phyloP scores from a whole-genome alignment of 2,329 filamentous ascomycete genomes.

The Cryphonectria carpinicola region DNA sequence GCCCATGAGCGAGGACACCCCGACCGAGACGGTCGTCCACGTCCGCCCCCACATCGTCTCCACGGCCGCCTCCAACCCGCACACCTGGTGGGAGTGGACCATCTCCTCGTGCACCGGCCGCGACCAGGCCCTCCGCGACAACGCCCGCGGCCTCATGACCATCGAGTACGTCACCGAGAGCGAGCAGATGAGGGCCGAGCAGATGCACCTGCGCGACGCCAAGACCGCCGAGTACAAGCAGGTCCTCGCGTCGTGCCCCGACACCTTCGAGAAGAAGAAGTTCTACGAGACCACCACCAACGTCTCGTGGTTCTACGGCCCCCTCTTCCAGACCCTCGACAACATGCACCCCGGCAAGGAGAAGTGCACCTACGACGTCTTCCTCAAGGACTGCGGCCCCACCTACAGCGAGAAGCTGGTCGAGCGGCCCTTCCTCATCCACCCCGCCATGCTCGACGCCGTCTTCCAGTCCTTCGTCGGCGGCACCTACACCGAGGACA shows the following conservation, averaged over 20 bases:
- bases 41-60: constrained; percentile 24
- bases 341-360: constrained; percentile 40
- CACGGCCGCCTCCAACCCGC: constrained; percentile 17
- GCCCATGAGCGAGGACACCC: constrained; percentile 24
- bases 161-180: constrained; percentile 25
- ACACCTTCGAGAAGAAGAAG: constrained; percentile 23
- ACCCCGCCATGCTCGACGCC: constrained; percentile 60
- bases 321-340: constrained; percentile 53
- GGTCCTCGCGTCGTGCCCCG: constrained; percentile 23
- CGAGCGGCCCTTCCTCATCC: constrained; percentile 58
- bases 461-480: constrained; percentile 50
- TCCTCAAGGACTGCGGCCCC: constrained; percentile 52
- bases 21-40: constrained; percentile 23
- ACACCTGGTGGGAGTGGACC: constrained; percentile 27
- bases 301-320: constrained; percentile 44
- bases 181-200: constrained; percentile 23
- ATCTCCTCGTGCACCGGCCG: constrained; percentile 23
- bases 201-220: constrained; percentile 17
- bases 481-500: constrained; percentile 22
- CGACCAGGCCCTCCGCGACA: constrained; percentile 25
- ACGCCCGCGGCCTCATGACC: constrained; percentile 24
- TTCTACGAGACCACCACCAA: constrained; percentile 25
- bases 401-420: constrained; percentile 55
- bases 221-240: constrained; percentile 22
- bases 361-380: constrained; percentile 43